Base-by-base conservation (phyloP, 768 basidiomycete species). In the Obba rivulosa region DNA sequence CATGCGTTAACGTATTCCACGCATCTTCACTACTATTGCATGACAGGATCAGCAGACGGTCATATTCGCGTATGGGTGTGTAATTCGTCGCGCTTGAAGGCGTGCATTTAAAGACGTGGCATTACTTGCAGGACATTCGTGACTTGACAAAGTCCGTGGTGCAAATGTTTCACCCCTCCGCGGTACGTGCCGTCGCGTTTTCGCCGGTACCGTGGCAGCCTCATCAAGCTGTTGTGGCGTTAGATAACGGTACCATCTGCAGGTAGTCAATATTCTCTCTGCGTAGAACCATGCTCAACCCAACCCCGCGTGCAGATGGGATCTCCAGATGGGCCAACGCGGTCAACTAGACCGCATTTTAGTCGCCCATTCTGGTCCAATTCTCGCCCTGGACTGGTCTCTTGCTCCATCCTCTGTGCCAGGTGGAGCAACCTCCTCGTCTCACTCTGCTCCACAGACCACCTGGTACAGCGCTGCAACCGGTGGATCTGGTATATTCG, bases 21-120 rank as follows among this genome's bases (percentile, higher is more conserved):
- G n/a, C 70, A 80, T 11, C 75, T 85, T 9, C 78, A 79, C 28
- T 73, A 83, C 53, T 88, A 86, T 51, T 87, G 85, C 47, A 78
- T 88, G 53, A 89, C 85, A 14, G 87, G 84, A 17, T 87, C 87
- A 25, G 83, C 85, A 8, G 88, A 91, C 58, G 87, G 86, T 1
- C 81, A 88, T 58, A 66, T 90, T 63, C 82, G 87, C 42, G 75
- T 89, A 34, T 91, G 88, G 88, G 87, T 88, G 57, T 46, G 77
- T 65, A 28, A 11, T 16, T 4, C 7, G 17, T 45, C 18, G 28
- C 0, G 11, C 22, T 34, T 17, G 23, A 31, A 5, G 42, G 5
- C 16, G 5, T 25, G 17, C 18, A 34, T 28, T 34, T 18, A 39
- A 36, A 41, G 11, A 38, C 28, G 16, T 17, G 16, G 8, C 10